phyloP scores from a whole-genome alignment of 2,329 filamentous ascomycete species.

The Botrytis tulipae region DNA sequence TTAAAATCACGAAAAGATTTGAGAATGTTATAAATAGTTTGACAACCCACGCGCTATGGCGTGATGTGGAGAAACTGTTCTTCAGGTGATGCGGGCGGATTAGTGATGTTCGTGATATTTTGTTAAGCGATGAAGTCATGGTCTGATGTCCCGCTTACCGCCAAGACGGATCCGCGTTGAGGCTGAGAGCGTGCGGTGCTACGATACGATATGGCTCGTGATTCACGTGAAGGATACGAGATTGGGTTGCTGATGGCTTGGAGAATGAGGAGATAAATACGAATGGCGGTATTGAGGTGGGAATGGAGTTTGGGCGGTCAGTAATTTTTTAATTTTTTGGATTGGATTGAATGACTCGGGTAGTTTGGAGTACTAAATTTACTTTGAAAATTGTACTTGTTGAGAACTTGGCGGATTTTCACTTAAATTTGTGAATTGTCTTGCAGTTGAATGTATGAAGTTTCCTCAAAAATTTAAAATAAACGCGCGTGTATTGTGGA shows the following conservation, averaged over 20 bases:
- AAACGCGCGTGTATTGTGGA: background rate
- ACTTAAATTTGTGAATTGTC: background rate
- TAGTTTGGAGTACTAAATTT: background rate
- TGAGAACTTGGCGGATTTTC: background rate
- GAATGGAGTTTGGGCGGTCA: background rate
- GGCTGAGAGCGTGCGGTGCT: conserved; percentile 8
- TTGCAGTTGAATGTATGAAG: too few species aligned
- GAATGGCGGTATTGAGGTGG: background rate
- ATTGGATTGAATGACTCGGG: background rate
- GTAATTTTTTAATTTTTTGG: background rate
- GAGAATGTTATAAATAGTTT: background rate
- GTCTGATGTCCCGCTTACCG: conserved; percentile 14
- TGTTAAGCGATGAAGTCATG: background rate
- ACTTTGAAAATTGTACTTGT: background rate
- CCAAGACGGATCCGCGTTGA: conserved; percentile 7
- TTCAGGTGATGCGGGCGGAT: background rate
- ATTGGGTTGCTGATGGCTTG: conserved; percentile 1
- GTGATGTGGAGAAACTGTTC: background rate
- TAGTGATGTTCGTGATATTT: background rate
- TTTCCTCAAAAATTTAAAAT: background rate
- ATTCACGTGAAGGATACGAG: background rate
- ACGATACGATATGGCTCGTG: background rate
- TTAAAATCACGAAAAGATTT: background rate
- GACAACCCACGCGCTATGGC: background rate
- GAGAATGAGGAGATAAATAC: background rate